A percentile compares a stretch with the other conserved stretches of the same genome.
phyloP scores from a whole-genome alignment of 495 filamentous ascomycete species.

The Neurospora sp. region DNA sequence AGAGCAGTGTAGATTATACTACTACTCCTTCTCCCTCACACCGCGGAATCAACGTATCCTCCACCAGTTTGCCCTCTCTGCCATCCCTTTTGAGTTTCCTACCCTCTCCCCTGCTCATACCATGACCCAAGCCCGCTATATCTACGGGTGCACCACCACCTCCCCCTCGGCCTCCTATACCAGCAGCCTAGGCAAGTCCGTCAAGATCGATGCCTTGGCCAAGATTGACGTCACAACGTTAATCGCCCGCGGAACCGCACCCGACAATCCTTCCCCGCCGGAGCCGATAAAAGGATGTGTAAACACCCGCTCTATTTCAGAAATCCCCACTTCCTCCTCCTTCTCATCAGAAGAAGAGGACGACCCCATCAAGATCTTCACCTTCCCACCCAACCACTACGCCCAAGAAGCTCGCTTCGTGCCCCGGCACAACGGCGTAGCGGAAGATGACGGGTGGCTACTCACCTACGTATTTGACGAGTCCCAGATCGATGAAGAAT shows the following conservation, averaged over 20 bases:
- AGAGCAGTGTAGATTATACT: conserved; percentile 57
- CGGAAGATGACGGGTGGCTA: conserved; percentile 50
- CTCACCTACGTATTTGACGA: conserved; percentile 51
- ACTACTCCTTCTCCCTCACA: conserved; percentile 44
- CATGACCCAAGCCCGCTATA: conserved; percentile 44
- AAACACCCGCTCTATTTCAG: neutral
- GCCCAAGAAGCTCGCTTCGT: conserved; percentile 58
- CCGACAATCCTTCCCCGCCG: conserved; percentile 4
- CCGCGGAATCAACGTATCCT: conserved; percentile 23
- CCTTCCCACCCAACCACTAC: conserved; percentile 45
- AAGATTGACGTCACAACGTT: conserved; percentile 45
- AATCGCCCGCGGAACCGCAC: conserved; percentile 30
- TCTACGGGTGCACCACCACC: conserved; percentile 45
- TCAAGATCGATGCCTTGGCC: conserved; percentile 51
- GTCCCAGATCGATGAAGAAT: conserved; percentile 35
- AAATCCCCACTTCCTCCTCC: conserved; percentile 23
- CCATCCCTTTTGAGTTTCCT: conserved; percentile 56
- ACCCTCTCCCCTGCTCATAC: conserved; percentile 37
- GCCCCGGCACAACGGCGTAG: conserved; percentile 24
- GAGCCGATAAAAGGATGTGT: conserved; percentile 6
- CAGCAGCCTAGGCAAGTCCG: conserved; percentile 40
- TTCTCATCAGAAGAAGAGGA: conserved; percentile 21
- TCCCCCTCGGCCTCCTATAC: conserved; percentile 31
- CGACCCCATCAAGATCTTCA: conserved; percentile 50
- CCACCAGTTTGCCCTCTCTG: conserved; percentile 51